Percentiles rank a stretch among this genome's conserved stretches.
phyloP scores from a whole-genome alignment of 768 basidiomycete species.

The Polyporus arcularius region DNA sequence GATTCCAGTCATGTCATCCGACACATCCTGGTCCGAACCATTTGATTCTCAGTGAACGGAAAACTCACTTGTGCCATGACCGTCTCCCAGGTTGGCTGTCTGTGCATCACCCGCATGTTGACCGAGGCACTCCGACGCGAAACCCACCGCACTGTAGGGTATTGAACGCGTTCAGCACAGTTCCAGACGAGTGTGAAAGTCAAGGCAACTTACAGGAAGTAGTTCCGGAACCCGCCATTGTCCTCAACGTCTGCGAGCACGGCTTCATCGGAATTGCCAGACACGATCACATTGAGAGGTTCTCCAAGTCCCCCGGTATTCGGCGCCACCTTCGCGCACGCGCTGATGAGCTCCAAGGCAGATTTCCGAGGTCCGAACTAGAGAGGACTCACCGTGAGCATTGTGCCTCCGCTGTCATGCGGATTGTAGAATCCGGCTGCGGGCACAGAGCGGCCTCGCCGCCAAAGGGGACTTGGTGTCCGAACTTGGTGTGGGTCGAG shows the following conservation, averaged over 20 bases:
- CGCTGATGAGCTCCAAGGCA: not conserved
- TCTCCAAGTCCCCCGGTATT: conserved; percentile 78
- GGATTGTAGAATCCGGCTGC: conserved; percentile 64
- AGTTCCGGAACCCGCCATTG: conserved; percentile 80
- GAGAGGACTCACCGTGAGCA: conserved; percentile 63
- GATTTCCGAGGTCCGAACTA: not conserved
- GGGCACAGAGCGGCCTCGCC: conserved; percentile 38
- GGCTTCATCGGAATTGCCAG: conserved; percentile 67
- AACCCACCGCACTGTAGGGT: conserved; percentile 60
- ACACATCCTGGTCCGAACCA: not conserved
- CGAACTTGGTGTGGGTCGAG: conserved; percentile 6
- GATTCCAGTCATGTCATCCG: not conserved
- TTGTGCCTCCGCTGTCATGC: conserved; percentile 54
- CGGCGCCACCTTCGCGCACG: conserved; percentile 44
- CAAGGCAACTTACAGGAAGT: conserved; percentile 61
- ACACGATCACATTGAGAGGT: conserved; percentile 82
- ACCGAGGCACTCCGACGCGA: conserved; percentile 80
- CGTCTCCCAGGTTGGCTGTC: conserved; percentile 80
- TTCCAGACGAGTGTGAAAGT: not conserved
- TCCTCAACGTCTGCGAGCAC: conserved; percentile 62
- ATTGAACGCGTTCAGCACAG: not conserved
- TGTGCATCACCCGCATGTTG: conserved; percentile 74
- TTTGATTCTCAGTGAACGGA: no score
- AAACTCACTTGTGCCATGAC: conserved; percentile 64
- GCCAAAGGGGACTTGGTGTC: conserved; percentile 24